Conservation (phyloP, 176 grass and related monocot species). For the Bothriochloa decipiens region DNA sequence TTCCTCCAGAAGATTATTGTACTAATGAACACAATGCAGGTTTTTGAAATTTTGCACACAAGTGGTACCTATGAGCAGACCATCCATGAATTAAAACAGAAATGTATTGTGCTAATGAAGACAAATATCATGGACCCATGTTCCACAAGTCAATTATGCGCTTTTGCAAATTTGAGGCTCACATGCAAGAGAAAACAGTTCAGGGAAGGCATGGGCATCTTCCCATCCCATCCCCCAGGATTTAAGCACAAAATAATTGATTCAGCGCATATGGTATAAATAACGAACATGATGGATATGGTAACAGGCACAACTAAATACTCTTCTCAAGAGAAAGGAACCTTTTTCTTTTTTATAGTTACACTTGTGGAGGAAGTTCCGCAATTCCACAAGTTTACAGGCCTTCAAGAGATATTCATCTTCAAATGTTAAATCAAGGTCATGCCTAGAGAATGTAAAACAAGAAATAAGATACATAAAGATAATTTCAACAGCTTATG, state of each 20-base stretch:
- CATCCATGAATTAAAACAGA: background rate
- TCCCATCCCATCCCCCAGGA: background rate
- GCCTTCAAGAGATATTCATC: conserved; percentile 53
- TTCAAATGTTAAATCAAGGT: conserved; percentile 54
- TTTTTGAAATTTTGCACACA: background rate
- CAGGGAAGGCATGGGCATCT: background rate
- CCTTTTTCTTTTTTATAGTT: conserved; percentile 48
- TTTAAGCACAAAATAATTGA: background rate
- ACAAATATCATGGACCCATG: background rate
- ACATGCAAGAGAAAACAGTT: background rate
- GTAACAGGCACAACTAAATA: background rate
- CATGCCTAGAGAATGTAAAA: conserved; percentile 51
- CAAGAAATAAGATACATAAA: conserved; percentile 22
- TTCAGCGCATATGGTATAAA: background rate
- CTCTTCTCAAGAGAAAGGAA: conserved; percentile 31
- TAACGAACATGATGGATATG: background rate
- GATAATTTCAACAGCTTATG: background rate
- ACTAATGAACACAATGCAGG: background rate
- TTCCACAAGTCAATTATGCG: background rate
- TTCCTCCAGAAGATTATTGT: background rate
- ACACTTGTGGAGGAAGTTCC: conserved; percentile 56
- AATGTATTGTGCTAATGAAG: background rate
- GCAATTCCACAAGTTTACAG: conserved; percentile 38
- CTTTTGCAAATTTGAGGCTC: background rate
- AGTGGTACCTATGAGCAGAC: background rate